These are phyloP conservation scores for Psilocybe mexicana DNA, from an alignment of 1,284 basidiomycete genomes.

Conservation along the genomic window DNA sequence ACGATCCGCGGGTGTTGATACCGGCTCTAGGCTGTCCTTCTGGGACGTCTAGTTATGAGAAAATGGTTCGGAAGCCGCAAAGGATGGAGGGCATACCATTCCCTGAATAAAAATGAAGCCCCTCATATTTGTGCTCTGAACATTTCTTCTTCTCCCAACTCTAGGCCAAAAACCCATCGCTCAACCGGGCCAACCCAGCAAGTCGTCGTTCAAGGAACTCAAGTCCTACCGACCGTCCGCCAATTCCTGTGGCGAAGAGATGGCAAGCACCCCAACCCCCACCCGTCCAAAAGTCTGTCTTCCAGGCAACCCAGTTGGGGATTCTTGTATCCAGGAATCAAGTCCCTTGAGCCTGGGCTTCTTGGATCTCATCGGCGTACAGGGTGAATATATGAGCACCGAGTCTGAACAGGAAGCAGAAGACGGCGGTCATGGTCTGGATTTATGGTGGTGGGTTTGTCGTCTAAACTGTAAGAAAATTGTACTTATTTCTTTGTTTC, in stretches of 20 bases:
- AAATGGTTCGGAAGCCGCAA: too few species aligned
- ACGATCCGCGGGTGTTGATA: too few species aligned
- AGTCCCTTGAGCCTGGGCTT: slow-evolving; percentile 23
- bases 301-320: slow-evolving; percentile 31
- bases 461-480: slow-evolving; percentile 31
- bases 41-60: too few species aligned
- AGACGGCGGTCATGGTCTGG: slow-evolving; percentile 34
- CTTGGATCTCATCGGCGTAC: slow-evolving; percentile 21
- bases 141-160: not conserved
- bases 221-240: slow-evolving; percentile 27
- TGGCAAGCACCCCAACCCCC: slow-evolving; percentile 33
- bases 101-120: not conserved
- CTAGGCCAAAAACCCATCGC: not conserved
- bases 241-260: slow-evolving; percentile 34
- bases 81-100: not conserved
- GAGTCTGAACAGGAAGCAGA: slow-evolving; percentile 28
- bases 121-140: not conserved
- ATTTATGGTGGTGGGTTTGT: slow-evolving; percentile 34
- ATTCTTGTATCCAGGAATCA: slow-evolving; percentile 31
- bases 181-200: slow-evolving; percentile 28
- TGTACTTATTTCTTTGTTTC: not conserved
- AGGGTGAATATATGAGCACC: slow-evolving; percentile 33
- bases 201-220: slow-evolving; percentile 30
- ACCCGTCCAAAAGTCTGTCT: slow-evolving; percentile 19
- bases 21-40: too few species aligned